Base-by-base conservation (phyloP, 768 basidiomycete species). In the Boletellus sp. region DNA sequence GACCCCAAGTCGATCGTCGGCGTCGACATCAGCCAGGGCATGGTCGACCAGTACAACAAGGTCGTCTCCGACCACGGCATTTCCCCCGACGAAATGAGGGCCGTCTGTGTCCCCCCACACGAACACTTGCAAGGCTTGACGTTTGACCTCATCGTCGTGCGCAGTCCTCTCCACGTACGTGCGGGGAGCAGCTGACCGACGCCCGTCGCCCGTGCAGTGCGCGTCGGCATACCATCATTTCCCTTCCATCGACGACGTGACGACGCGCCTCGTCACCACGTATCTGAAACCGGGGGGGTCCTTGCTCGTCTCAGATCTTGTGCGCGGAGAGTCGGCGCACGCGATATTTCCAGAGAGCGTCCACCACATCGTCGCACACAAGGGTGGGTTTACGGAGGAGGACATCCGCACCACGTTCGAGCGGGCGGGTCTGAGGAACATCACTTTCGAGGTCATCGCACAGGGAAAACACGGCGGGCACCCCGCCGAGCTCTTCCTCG, bases 91-190 rank as follows among this genome's bases (percentile, higher is more conserved):
- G 83, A 87, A 59, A 85, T 90, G 83, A 72, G 72, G 10, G 84
- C 84, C 1, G 63, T 87, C 26, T 76, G 80, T 8, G 44, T 41
- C 51, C 65, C 63, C 0, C 76, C 77, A 36, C 71, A 60, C 36
- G 73, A 72, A 20, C 70, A 65, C 3, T 70, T 85, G 8, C 73
- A 73, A 13, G 79, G 75, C 5, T 62, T 65, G 47, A 76, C 74
- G 45, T 91, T 90, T 54, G 87, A 92, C 61, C 74, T 87, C 35
- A 70, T 87, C 50, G 77, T 84, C 7, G 89, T 90, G 61, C 59
- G 85, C 70, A n/a, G 20, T 22, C 13, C 16, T 24, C 37, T 2
- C 52, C 8, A 11, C 13, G 15, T 40, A 9, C 31, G n/a, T 8
- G 1, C 16, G 33, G 45, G 4, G 4, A 31, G 7, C 12, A 6